phyloP scores from a whole-genome alignment of 2,329 filamentous ascomycete genomes.

The Zarea fungicola region DNA sequence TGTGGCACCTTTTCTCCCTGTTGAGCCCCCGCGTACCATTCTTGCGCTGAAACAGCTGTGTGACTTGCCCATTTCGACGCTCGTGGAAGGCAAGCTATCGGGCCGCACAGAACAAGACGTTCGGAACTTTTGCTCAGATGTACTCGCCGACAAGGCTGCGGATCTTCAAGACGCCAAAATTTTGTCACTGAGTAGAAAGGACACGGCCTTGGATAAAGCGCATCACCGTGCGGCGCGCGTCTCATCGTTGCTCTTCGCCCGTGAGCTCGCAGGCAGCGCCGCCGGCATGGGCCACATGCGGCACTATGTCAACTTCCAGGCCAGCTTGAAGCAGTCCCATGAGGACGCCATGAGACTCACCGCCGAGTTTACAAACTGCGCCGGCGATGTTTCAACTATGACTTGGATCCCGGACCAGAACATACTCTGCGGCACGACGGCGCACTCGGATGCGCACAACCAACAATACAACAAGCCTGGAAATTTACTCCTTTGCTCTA shows the following conservation, averaged over 20 bases:
- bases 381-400: conserved; percentile 55
- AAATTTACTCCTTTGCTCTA: conserved; percentile 54
- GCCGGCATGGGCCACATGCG: conserved; percentile 37
- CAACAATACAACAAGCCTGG: conserved; percentile 63
- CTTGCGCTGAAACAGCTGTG: conserved; percentile 19
- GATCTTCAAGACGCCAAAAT: conserved; percentile 16
- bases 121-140: conserved; percentile 27
- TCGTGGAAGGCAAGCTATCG: conserved; percentile 20
- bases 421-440: conserved; percentile 58
- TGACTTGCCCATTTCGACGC: conserved; percentile 20
- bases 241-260: conserved; percentile 40
- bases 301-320: conserved; percentile 39
- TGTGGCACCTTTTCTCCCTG: conserved; percentile 16
- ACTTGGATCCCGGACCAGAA: conserved; percentile 50
- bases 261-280: conserved; percentile 43
- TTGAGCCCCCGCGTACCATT: conserved; percentile 11
- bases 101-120: conserved; percentile 25
- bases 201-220: not conserved
- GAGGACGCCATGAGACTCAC: conserved; percentile 49
- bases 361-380: conserved; percentile 55
- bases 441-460: conserved; percentile 57
- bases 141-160: conserved; percentile 20
- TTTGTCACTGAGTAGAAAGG: conserved; percentile 22
- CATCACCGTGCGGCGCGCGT: conserved; percentile 21
- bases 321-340: conserved; percentile 36